Evolutionary conservation across 768 basidiomycete genomes (phyloP), one percentile per base, ranked within the genome.

Genomic region (Cubamyces lactineus): DNA sequence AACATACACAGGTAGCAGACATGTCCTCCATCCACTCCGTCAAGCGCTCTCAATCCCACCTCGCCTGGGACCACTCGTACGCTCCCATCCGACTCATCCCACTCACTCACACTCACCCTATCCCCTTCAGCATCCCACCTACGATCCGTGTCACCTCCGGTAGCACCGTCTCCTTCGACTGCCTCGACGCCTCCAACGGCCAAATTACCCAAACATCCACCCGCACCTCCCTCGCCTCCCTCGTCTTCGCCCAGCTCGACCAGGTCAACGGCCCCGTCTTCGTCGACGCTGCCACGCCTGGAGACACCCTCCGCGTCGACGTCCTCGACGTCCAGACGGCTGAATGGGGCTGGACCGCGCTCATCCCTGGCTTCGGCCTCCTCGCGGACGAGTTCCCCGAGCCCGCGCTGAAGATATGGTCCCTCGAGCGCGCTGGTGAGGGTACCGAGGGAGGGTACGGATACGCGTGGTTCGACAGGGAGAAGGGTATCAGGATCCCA

Each of bases 1-100:
- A 34, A 34, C 34, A 34, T 11, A 6, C 9, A 6, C 34, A 34
- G 34, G 9, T 34, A 34, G 9, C 34, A 5, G 34, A 6, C 34
- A 34, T 34, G 34, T 34, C 34, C 79, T 82, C 84, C 26, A 84
- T 86, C 57, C 85, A 87, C 71, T 69, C 80, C 47, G 76, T 86
- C 61, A 80, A 80, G 63, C 80, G 83, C 28, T 69, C 77, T 5
- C 83, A 85, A 60, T 76, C 72, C 40, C 83, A 86, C 69, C 77
- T 86, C 3, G 81, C 81, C 53, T 86, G 85, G 84, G 84, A 86
- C 66, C 83, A 85, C 62, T 84, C 81, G 86, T 84, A 64, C 5
- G 69, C 38, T 11, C 8, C 52, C 38, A 28, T 21, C 7, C 16
- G 38, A 17, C 46, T 41, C n/a, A 53, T 50, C 1, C 57, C 16